phyloP scores from a whole-genome alignment of 225 moss, liverwort and hornwort species.

The Takakia lepidozioides region DNA sequence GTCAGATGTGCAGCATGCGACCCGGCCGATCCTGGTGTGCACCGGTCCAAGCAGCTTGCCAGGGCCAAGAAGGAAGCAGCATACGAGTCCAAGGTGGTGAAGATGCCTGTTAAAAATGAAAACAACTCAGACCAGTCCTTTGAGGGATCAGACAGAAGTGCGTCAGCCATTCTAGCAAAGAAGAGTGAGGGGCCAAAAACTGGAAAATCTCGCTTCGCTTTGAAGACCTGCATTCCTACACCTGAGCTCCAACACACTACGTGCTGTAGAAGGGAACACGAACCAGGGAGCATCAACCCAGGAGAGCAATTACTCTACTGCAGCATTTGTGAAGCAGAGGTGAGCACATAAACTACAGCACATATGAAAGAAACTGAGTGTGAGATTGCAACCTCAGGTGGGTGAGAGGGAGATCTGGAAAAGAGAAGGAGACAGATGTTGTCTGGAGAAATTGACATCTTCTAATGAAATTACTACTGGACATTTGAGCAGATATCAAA shows the following conservation, averaged over 20 bases:
- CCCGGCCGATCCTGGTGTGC: constrained; percentile 91
- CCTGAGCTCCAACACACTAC: constrained; percentile 9
- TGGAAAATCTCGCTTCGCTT: background rate
- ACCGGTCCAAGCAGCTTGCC: constrained; percentile 22
- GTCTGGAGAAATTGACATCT: too few relatives aligned
- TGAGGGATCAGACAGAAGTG: constrained; percentile 17
- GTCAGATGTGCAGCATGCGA: constrained; percentile 85
- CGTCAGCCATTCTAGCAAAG: constrained; percentile 2
- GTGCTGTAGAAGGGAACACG: constrained; percentile 23
- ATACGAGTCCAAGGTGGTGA: constrained; percentile 14
- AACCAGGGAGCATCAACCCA: constrained; percentile 34
- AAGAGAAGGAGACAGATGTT: too few relatives aligned
- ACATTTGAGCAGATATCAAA: constrained; percentile 66
- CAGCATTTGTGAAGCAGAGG: constrained; percentile 95
- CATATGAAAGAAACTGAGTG: too few relatives aligned
- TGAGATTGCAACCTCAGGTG: too few relatives aligned
- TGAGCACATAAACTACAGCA: too few relatives aligned
- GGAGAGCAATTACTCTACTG: constrained; percentile 76
- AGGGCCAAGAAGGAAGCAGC: constrained; percentile 15
- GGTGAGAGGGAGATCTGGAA: too few relatives aligned
- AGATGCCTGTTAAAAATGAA: constrained; percentile 4
- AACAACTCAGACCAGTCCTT: constrained; percentile 18
- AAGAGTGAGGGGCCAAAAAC: constrained; percentile 3
- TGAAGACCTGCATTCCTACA: constrained; percentile 18
- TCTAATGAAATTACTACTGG: too few relatives aligned